These are phyloP conservation scores for Eucommia ulmoides DNA, from an alignment of 257 asterid species.

Conservation along the genomic window DNA sequence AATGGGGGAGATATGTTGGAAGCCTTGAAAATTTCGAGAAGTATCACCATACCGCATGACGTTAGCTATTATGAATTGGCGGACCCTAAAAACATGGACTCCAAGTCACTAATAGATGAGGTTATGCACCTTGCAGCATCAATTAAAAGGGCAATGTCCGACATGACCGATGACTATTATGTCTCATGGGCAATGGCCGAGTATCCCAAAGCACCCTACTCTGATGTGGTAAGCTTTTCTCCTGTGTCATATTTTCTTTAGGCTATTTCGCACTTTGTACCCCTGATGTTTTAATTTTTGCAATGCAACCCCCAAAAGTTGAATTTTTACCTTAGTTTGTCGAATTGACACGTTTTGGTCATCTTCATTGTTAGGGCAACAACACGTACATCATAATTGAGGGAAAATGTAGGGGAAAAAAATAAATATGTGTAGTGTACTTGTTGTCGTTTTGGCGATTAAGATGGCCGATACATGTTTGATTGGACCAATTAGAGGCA, in stretches of 20 bases:
- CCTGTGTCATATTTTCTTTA: not conserved
- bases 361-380: too few species aligned
- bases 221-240: constrained; percentile 51
- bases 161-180: constrained; percentile 48
- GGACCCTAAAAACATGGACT: constrained; percentile 30
- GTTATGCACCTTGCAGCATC: constrained; percentile 47
- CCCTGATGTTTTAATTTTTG: too few species aligned
- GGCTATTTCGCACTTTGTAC: too few species aligned
- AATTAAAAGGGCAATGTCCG: constrained; percentile 34
- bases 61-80: constrained; percentile 42
- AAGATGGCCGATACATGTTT: too few species aligned
- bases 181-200: constrained; percentile 85
- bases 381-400: too few species aligned
- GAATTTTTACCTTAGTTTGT: not conserved
- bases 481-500: too few species aligned
- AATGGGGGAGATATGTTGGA: constrained; percentile 73
- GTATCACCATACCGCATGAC: constrained; percentile 42
- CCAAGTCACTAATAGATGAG: constrained; percentile 24
- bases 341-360: not conserved
- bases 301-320: too few species aligned
- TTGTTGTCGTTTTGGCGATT: too few species aligned
- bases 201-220: constrained; percentile 76
- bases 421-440: too few species aligned
- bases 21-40: constrained; percentile 52
- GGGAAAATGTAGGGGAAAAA: too few species aligned